Percentiles rank a stretch among this genome's conserved stretches.
Evolutionary conservation across 129 eudicot genomes (phyloP).

Genomic region (Heracleum sosnowskyi): DNA sequence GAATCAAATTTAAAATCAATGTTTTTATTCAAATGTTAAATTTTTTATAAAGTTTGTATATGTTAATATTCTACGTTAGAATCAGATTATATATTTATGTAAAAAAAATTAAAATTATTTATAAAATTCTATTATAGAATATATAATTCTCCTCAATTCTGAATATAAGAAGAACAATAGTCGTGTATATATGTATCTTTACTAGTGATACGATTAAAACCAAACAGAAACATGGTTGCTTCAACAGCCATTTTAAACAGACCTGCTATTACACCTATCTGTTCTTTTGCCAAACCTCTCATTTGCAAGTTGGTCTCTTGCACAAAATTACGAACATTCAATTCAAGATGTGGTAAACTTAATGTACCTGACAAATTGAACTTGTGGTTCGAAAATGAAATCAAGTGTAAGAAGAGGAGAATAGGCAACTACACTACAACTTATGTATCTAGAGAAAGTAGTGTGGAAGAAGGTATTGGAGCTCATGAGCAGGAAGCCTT

Average conservation of each 20-base stretch:
- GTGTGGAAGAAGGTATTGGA: neutral
- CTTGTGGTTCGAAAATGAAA: neutral
- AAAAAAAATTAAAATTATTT: too few relatives aligned
- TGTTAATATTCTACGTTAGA: too few relatives aligned
- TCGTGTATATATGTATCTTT: neutral
- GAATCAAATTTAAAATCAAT: too few relatives aligned
- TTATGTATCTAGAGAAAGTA: neutral
- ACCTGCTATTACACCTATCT: neutral
- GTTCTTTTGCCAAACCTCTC: neutral
- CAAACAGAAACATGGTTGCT: neutral
- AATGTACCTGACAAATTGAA: neutral
- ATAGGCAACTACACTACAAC: neutral
- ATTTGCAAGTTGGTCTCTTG: too few relatives aligned
- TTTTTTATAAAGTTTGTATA: too few relatives aligned
- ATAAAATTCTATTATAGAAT: too few relatives aligned
- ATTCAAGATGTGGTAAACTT: neutral
- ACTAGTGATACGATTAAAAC: neutral
- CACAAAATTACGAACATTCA: neutral
- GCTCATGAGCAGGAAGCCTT: neutral
- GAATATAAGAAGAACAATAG: too few relatives aligned
- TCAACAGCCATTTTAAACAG: neutral
- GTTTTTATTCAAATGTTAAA: too few relatives aligned
- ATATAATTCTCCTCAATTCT: too few relatives aligned
- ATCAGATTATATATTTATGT: too few relatives aligned
- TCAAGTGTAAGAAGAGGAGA: neutral